phyloP scores from a whole-genome alignment of 371 early-diverging fungal species.

The Dinochytrium kinnereticum region DNA sequence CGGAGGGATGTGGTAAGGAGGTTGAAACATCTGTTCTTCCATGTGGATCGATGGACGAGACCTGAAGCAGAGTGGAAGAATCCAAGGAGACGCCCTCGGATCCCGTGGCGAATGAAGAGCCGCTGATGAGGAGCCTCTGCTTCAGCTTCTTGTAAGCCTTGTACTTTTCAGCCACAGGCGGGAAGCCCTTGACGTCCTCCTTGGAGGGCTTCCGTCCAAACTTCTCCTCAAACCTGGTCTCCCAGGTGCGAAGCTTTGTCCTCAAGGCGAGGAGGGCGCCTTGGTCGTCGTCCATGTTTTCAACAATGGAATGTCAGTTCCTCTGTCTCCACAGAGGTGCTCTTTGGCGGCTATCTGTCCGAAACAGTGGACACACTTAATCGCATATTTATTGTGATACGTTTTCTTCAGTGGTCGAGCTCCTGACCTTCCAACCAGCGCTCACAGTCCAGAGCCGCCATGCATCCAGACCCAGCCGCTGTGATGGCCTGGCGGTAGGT shows the following conservation, averaged over 20 bases:
- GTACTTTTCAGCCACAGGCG: slow-evolving; percentile 17
- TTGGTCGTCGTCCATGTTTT: neutral
- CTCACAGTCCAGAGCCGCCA: slow-evolving; percentile 95
- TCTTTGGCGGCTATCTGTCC: neutral
- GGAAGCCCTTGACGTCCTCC: slow-evolving; percentile 17
- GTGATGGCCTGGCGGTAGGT: slow-evolving; percentile 87
- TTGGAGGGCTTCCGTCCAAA: slow-evolving; percentile 26
- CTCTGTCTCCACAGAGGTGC: neutral
- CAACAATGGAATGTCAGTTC: neutral
- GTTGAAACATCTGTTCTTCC: too few relatives aligned
- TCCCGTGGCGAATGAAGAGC: neutral
- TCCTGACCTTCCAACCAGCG: slow-evolving; percentile 55
- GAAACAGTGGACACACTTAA: neutral
- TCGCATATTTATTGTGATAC: neutral
- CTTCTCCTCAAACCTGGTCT: slow-evolving; percentile 25
- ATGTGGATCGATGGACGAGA: too few relatives aligned
- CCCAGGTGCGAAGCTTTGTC: slow-evolving; percentile 25
- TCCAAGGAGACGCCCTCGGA: neutral
- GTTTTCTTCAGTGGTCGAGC: slow-evolving; percentile 21
- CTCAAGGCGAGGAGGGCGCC: neutral
- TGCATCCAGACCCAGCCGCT: slow-evolving; percentile 87
- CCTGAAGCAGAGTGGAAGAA: too few relatives aligned
- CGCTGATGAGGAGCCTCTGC: neutral
- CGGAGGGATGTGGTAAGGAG: too few relatives aligned
- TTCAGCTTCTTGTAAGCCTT: slow-evolving; percentile 13